Conservation (phyloP, 2,329 filamentous ascomycete genomes). For the Dothistroma pini region DNA sequence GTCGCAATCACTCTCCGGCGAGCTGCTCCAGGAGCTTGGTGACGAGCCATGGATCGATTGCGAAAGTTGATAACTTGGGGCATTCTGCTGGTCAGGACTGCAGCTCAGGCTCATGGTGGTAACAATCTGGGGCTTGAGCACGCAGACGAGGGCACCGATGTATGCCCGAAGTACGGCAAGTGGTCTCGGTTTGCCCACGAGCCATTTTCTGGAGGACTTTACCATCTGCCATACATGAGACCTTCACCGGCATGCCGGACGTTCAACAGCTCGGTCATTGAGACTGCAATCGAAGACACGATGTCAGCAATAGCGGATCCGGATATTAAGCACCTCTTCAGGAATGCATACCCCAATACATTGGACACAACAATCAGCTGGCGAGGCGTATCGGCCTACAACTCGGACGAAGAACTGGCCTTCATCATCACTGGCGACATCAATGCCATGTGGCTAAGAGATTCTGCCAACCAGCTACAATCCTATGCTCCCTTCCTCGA, state of each 20-base stretch:
- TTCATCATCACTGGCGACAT: constrained; percentile 80
- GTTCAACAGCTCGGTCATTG: constrained; percentile 35
- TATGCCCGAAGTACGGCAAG: constrained; percentile 41
- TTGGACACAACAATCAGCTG: constrained; percentile 87
- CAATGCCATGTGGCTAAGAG: constrained; percentile 52
- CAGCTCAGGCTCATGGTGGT: constrained; percentile 4
- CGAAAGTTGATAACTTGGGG: not conserved
- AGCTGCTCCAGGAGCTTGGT: not conserved
- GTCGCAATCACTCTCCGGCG: not conserved
- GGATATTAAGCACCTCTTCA: constrained; percentile 67
- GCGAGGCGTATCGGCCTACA: constrained; percentile 60
- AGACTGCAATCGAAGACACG: constrained; percentile 35
- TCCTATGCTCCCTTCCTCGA: constrained; percentile 56
- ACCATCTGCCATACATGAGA: constrained; percentile 43
- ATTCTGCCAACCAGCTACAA: constrained; percentile 64
- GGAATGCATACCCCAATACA: constrained; percentile 67
- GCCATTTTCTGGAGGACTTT: constrained; percentile 41
- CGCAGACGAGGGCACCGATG: constrained; percentile 1
- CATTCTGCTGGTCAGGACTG: not conserved
- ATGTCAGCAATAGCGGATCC: constrained; percentile 38
- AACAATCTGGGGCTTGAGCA: constrained; percentile 17
- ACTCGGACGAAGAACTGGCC: constrained; percentile 78
- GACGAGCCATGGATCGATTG: not conserved
- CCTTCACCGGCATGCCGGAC: constrained; percentile 42
- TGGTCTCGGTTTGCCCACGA: constrained; percentile 38